Base-by-base conservation (phyloP, 176 grass and related monocot species). In the Urochloa ruziziensis region DNA sequence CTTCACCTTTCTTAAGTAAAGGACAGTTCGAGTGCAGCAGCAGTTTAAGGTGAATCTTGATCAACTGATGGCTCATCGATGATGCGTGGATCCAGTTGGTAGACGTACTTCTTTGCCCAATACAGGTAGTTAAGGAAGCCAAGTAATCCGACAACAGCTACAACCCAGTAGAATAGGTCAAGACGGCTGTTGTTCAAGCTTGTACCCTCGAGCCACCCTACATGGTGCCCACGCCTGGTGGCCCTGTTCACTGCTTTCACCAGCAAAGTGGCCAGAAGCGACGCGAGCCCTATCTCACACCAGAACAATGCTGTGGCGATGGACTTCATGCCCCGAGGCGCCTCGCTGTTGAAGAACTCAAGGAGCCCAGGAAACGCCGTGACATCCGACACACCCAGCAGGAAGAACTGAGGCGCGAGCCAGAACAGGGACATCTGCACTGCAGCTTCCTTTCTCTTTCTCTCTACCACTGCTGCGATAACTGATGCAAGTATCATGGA, bases 271-370 rank as follows among this genome's bases (percentile, higher is more conserved):
- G 79, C 94, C 17, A 93, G 10, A 70, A 79, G 83, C n/a, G 90
- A 82, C 4, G 90, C 82, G 1, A 78, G 69, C 27, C 90, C 94
- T 7, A 85, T 11, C 21, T 87, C 82, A 7, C 85, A 89, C 86
- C 91, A 96, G 62, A 96, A 88, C 70, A 96, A 62, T 2, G 94
- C 83, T 14, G 86, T 63, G 14, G 70, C 90, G 21, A 96, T 83
- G 7, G 94, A 89, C 75, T 96, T 96, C 82, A 96, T 88, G 14
- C 76, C 82, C 4, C 17, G 30, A 12, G 94, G 82, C 0, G 81
- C 84, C 56, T 96, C 85, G 3, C 84, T 78, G 80, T 70, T 93
- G 77, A 96, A 96, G 86, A 91, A 97, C 71, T 97, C 94, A 0
- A 96, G 83, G 33, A 96, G 56, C 42, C 93, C 94, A 0, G 88